phyloP scores from a whole-genome alignment of 176 grass and related monocot genomes.

The bread wheat (Triticum aestivum) region DNA sequence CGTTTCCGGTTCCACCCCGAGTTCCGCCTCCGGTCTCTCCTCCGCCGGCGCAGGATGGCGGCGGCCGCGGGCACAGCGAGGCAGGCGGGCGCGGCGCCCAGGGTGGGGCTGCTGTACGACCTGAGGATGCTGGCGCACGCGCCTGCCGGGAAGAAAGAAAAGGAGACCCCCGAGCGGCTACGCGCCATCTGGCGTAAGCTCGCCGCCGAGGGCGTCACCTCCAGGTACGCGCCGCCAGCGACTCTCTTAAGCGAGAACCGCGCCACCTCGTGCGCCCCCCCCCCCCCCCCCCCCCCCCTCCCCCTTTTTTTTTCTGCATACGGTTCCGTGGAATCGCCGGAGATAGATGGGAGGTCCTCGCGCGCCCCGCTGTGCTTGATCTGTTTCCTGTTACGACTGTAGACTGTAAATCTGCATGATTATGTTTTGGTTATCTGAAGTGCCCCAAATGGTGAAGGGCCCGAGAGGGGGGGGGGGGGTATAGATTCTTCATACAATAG shows the following conservation, averaged over 20 bases:
- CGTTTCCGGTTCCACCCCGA: too few relatives aligned
- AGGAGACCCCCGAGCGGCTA: constrained; percentile 76
- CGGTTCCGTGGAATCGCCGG: not conserved
- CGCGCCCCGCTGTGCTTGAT: not conserved
- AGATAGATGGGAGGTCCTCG: not conserved
- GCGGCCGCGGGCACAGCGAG: not conserved
- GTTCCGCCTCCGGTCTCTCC: too few relatives aligned
- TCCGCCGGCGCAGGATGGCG: constrained; percentile 1
- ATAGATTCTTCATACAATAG: not conserved
- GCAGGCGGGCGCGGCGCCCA: not conserved
- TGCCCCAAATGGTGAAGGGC: not conserved
- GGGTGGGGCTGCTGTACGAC: constrained; percentile 82
- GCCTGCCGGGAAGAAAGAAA: constrained; percentile 46
- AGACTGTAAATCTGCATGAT: not conserved
- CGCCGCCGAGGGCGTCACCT: constrained; percentile 48
- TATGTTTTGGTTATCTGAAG: not conserved
- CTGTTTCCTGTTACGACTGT: not conserved
- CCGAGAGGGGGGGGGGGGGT: not conserved
- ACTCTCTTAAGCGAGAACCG: not conserved
- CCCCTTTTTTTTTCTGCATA: not conserved
- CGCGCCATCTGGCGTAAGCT: constrained; percentile 84
- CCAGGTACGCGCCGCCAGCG: constrained; percentile 38
- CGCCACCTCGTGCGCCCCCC: not conserved
- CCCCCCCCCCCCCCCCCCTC: too few relatives aligned
- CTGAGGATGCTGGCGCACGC: constrained; percentile 81